Base-by-base conservation (phyloP, 2,329 filamentous ascomycete species). In the Colletotrichum sublineola region DNA sequence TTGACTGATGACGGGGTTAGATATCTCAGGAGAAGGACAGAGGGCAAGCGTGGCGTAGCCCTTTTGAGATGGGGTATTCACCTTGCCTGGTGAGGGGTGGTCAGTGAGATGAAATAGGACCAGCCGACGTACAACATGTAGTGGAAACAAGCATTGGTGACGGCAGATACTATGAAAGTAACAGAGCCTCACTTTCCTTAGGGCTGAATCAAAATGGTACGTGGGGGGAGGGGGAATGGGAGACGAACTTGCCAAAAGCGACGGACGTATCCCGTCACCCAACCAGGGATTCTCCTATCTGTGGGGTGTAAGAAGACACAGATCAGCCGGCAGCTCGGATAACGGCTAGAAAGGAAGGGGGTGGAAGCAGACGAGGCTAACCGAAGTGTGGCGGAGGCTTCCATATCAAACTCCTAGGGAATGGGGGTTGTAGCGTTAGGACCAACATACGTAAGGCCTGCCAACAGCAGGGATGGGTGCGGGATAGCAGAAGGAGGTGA, bases 381-480 rank as follows among this genome's bases (percentile, higher is more conserved):
- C 96, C 96, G 81, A 93, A 98, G 80, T 97, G 94, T 76, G 96
- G 96, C 74, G 96, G 96, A 68, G 96, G 96, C 82, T 98, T 99
- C 95, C 95, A 99, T 78, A 99, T 98, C 80, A 99, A 84, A 81
- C 95, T 97, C 84, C 96, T 85, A 50, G 42, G 67, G 57, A 55
- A 71, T 40, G 42, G 52, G 61, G 56, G 66, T 63, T 31, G 36
- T 60, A 48, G 63, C 52, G 50, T 64, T 56, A 67, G 52, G 52
- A 50, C 70, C 63, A 48, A 50, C 56, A 48, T 63, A 31, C 38
- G 44, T n/a, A 63, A 56, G 56, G 62, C 62, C 62, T 57, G 63
- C 53, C 48, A 52, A 36, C 36, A 56, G 60, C 69, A 69, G 69
- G 69, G 69, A 69, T 69, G 36, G 62, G 46, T 48, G 69, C 55